phyloP scores from a whole-genome alignment of 2,329 filamentous ascomycete species.

The Aphanoascus verrucosus region DNA sequence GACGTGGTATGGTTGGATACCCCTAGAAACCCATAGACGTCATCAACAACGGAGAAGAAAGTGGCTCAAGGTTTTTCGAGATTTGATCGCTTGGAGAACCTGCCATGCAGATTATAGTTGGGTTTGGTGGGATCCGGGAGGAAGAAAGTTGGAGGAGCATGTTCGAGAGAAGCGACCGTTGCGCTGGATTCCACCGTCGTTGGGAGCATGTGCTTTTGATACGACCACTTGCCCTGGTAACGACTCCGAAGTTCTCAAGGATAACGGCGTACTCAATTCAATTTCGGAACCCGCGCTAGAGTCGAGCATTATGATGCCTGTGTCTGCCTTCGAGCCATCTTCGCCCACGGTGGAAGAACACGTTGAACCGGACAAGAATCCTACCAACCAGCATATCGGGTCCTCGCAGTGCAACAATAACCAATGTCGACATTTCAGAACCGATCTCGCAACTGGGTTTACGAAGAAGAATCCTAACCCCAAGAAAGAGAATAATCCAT shows the following conservation, averaged over 20 bases:
- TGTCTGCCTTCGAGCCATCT: background rate
- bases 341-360: slow-evolving; percentile 2
- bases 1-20: slow-evolving; percentile 37
- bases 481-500: background rate
- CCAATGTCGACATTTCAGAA: background rate
- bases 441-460: background rate
- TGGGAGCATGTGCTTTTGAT: slow-evolving; percentile 21
- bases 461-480: background rate
- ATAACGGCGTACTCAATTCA: background rate
- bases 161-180: slow-evolving; percentile 15
- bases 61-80: slow-evolving; percentile 17
- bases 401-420: background rate
- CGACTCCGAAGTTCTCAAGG: background rate
- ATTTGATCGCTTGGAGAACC: slow-evolving; percentile 28
- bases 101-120: slow-evolving; percentile 29
- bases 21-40: slow-evolving; percentile 23
- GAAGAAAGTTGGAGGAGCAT: slow-evolving; percentile 20
- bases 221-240: background rate
- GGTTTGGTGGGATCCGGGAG: slow-evolving; percentile 34
- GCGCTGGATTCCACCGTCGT: slow-evolving; percentile 21
- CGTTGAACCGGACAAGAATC: background rate
- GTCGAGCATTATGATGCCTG: too few relatives aligned
- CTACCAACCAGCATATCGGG: background rate
- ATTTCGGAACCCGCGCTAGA: background rate
- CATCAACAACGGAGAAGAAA: slow-evolving; percentile 21